Conservation (phyloP, 208 protist genomes). For the Borovskyia barvae region DNA sequence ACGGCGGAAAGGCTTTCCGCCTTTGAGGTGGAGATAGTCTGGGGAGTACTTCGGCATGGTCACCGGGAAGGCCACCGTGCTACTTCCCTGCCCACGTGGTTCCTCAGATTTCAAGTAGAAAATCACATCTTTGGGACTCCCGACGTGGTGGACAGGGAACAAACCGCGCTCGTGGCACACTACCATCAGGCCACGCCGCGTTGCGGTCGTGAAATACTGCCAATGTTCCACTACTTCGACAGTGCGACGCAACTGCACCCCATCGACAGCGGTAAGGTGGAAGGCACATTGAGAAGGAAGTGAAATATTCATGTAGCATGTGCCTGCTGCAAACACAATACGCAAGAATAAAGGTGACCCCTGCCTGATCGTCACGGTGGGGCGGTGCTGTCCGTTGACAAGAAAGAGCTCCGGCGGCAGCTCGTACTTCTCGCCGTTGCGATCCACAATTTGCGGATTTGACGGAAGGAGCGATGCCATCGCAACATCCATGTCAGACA, state of each 20-base stretch:
- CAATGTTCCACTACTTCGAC: constrained; percentile 37
- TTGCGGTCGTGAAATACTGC: constrained; percentile 84
- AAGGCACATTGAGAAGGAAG: constrained; percentile 61
- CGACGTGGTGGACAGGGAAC: constrained; percentile 44
- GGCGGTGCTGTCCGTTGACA: constrained; percentile 85
- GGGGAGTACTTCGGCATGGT: constrained; percentile 34
- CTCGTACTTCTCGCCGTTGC: constrained; percentile 25
- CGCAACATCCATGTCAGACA: constrained; percentile 38
- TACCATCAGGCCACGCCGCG: constrained; percentile 46
- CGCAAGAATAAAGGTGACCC: constrained; percentile 55
- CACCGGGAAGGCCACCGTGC: constrained; percentile 35
- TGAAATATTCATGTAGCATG: constrained; percentile 71
- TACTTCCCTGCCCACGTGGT: background rate
- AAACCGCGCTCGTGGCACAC: constrained; percentile 44
- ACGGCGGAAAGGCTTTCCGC: constrained; percentile 9
- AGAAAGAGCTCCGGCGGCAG: constrained; percentile 72
- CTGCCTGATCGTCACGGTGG: constrained; percentile 40
- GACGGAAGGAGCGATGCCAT: constrained; percentile 54
- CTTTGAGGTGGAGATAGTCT: constrained; percentile 44
- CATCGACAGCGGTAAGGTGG: constrained; percentile 62
- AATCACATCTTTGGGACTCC: constrained; percentile 29
- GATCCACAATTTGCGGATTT: constrained; percentile 45
- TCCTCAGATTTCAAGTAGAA: constrained; percentile 53
- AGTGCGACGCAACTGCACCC: constrained; percentile 54
- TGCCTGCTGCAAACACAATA: constrained; percentile 73